A percentile compares a stretch with the other conserved stretches of the same genome.
These are phyloP conservation scores for Lipomyces starkeyi DNA, from an alignment of 805 yeast genomes.

Conservation along the genomic window DNA sequence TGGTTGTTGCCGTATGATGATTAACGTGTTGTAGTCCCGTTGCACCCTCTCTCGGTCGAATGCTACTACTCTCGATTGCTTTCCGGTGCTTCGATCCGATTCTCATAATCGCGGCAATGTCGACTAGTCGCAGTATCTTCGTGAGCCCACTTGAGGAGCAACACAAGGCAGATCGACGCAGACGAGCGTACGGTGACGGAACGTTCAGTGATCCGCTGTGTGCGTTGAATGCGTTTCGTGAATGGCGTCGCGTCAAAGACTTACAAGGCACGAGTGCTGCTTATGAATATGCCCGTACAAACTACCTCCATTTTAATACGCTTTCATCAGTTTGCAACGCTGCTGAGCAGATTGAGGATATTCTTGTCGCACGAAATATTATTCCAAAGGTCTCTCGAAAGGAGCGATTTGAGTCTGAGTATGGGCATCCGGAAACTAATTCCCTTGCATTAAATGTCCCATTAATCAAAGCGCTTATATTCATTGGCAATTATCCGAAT, in stretches of 20 bases:
- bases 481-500: conserved; percentile 33
- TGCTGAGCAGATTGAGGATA: conserved; percentile 28
- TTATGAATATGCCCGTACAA: conserved; percentile 17
- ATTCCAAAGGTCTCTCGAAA: conserved; percentile 13
- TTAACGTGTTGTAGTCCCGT: conserved; percentile 20
- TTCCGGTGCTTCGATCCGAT: conserved; percentile 37
- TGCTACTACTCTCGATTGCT: conserved; percentile 31
- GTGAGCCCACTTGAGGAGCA: conserved; percentile 18
- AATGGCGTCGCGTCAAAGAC: conserved; percentile 21
- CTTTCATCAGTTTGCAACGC: conserved; percentile 15
- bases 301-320: conserved; percentile 21
- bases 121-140: conserved; percentile 24
- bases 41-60: conserved; percentile 29
- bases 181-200: conserved; percentile 15
- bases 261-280: conserved; percentile 22
- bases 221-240: conserved; percentile 32
- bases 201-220: conserved; percentile 25
- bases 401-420: conserved; percentile 24
- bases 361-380: conserved; percentile 26
- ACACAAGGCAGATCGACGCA: background rate
- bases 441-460: conserved; percentile 21
- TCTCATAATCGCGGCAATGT: conserved; percentile 28
- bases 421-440: conserved; percentile 27
- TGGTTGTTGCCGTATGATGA: background rate
- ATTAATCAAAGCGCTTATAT: conserved; percentile 24